These are phyloP conservation scores for Acmispon strigosus DNA, from an alignment of 306 rosid species.

Conservation along the genomic window DNA sequence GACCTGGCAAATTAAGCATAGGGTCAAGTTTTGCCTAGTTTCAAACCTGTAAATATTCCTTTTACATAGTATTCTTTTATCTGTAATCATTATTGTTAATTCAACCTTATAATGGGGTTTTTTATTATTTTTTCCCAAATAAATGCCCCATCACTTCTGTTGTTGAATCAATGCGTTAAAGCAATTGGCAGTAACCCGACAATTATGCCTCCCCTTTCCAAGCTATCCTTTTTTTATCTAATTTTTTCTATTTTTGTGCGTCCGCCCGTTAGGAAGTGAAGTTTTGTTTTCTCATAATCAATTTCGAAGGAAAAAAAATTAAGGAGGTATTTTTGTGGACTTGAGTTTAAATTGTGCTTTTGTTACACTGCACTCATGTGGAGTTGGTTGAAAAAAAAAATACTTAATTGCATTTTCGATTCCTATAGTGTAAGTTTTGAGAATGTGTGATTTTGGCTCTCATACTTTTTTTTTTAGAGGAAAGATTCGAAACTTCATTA, in stretches of 20 bases:
- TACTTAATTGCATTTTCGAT: no score
- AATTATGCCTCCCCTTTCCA: no score
- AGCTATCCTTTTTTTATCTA: not conserved
- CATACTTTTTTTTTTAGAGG: no score
- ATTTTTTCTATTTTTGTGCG: not conserved
- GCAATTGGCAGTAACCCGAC: conserved; percentile 1
- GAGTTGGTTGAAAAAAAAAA: no score
- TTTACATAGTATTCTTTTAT: conserved; percentile 3
- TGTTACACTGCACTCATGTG: no score
- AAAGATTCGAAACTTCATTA: no score
- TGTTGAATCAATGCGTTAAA: conserved; percentile 30
- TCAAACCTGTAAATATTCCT: conserved; percentile 54
- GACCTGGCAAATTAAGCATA: conserved; percentile 27
- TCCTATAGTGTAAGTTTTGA: no score
- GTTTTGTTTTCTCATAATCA: no score
- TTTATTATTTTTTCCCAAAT: conserved; percentile 29
- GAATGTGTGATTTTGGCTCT: no score
- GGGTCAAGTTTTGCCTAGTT: conserved; percentile 26
- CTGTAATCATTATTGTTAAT: conserved; percentile 19
- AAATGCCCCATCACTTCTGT: conserved; percentile 31
- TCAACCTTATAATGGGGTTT: conserved; percentile 16
- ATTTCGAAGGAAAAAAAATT: not conserved
- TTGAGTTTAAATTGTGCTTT: no score
- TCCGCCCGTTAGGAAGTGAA: no score
- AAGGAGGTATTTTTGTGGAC: no score